These are phyloP conservation scores for Erodium trifolium DNA, from an alignment of 441 rosid genomes.

Conservation along the genomic window DNA sequence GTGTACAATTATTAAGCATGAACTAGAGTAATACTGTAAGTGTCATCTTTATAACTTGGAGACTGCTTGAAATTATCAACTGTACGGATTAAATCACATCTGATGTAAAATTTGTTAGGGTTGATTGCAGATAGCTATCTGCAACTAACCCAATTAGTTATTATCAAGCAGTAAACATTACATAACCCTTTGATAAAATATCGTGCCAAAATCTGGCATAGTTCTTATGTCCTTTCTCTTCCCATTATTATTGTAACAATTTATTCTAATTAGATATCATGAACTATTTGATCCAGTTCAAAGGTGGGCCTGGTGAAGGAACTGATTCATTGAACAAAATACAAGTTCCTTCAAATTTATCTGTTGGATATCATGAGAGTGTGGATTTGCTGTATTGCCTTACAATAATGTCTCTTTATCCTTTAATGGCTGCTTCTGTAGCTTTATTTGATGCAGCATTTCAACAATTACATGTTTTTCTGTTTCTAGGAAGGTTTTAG, in stretches of 20 bases:
- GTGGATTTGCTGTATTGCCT: background rate
- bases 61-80: background rate
- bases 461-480: slow-evolving; percentile 9
- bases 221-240: background rate
- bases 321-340: background rate
- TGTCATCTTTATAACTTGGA: background rate
- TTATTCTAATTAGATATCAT: background rate
- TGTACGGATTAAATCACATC: background rate
- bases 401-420: background rate
- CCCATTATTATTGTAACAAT: background rate
- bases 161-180: background rate
- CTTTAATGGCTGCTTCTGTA: background rate
- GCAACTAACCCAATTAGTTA: background rate
- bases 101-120: background rate
- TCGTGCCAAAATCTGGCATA: background rate
- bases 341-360: background rate
- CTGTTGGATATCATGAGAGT: background rate
- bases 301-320: background rate
- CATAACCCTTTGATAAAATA: background rate
- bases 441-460: slow-evolving; percentile 3
- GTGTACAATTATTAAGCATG: background rate
- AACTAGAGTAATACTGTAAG: background rate
- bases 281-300: slow-evolving; percentile 3
- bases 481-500: slow-evolving; percentile 55
- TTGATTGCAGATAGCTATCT: too few relatives aligned